phyloP scores from a whole-genome alignment of 768 basidiomycete genomes.

The Suillus bovinus region DNA sequence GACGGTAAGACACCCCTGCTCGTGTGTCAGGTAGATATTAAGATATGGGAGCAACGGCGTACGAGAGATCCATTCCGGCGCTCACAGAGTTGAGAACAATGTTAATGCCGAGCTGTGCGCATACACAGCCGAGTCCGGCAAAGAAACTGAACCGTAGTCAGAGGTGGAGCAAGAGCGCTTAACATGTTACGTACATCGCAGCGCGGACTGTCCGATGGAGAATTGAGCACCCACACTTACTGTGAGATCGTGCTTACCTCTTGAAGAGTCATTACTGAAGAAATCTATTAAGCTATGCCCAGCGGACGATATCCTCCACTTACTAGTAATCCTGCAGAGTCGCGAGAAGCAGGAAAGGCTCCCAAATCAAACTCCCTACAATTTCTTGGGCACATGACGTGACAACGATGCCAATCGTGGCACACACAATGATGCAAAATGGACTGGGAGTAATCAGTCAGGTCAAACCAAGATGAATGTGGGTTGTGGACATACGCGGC shows the following conservation, averaged over 20 bases:
- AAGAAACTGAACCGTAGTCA: conserved; percentile 17
- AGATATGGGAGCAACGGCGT: not conserved
- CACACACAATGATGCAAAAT: conserved; percentile 17
- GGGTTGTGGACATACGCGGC: not conserved
- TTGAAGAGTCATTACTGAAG: conserved; percentile 9
- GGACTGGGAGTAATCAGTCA: conserved; percentile 14
- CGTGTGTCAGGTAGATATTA: not conserved
- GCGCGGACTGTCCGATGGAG: conserved; percentile 6
- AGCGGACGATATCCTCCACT: not conserved
- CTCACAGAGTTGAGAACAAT: conserved; percentile 23
- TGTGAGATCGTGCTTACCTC: conserved; percentile 7
- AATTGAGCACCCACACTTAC: not conserved
- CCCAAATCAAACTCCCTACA: conserved; percentile 19
- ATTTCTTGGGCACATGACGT: conserved; percentile 15
- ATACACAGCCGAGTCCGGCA: conserved; percentile 22
- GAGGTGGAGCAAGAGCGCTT: conserved; percentile 2
- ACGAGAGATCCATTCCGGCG: conserved; percentile 23
- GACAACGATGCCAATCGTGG: conserved; percentile 19
- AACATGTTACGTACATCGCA: conserved; percentile 10
- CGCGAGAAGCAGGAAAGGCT: conserved; percentile 20
- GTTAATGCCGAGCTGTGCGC: conserved; percentile 19
- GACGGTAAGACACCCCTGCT: not conserved
- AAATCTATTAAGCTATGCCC: not conserved
- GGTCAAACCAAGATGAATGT: not conserved
- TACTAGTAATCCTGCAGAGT: conserved; percentile 22